Base-by-base conservation (phyloP, 257 asterid species). In the Petunia axillaris region DNA sequence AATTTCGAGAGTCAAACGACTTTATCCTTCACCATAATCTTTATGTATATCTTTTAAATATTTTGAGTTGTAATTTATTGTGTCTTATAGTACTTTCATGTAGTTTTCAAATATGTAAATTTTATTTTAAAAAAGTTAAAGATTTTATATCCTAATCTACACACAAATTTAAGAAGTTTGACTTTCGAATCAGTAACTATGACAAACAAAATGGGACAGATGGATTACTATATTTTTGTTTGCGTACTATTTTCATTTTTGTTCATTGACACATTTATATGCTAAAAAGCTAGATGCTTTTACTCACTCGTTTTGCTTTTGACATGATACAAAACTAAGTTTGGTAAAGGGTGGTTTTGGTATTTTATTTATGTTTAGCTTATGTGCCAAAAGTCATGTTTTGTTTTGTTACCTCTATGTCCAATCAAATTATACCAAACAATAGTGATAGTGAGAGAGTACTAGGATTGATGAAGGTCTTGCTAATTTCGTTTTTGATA, bases 381-480 rank as follows among this genome's bases (percentile, higher is more conserved):
- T 52, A 9, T 40, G 75, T 40, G 74, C 74, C 9, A 40, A 6
- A 66, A 66, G 55, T 46, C 75, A 41, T 67, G 44, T 67, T 67
- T 44, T 8, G 39, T 67, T 35, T 67, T 52, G 6, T 43, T 67
- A 43, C 41, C 37, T 43, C 8, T n/a, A 39, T 66, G 37, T 66
- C 14, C 75, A 41, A 66, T 40, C 3, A 66, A 66, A 43, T 15
- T 15, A 67, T 14, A 38, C 5, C 8, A 67, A 67, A 15, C 54
- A 41, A 67, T 67, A 41, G 54, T 15, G 38, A 41, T 38, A 8
- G 25, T 25, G 0, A 1, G 0, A 1, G 75, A n/a, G 55, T 8
- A n/a, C 54, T 44, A 67, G 15, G 55, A 67, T 43, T 7, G 55
- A n/a, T 58, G 64, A 37, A 57, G 64, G 64, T 58, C 37, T 58